Evolutionary conservation across 2,329 filamentous ascomycete genomes (phyloP).

Genomic region (Rutstroemia sp.): DNA sequence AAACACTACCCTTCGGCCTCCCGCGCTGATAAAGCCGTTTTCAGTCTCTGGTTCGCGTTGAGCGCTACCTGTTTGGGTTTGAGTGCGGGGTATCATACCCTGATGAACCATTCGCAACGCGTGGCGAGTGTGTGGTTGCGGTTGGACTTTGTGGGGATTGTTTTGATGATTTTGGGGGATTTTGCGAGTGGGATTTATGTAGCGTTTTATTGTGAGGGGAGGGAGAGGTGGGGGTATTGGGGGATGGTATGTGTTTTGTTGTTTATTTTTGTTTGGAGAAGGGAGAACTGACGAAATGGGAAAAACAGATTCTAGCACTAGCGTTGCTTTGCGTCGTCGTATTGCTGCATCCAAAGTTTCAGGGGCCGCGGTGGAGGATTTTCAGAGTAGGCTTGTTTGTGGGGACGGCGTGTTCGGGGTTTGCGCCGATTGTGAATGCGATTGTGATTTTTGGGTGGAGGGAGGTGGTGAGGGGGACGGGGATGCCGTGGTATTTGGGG

Average conservation of each 20-base stretch:
- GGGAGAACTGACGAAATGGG: not conserved
- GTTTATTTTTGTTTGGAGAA: not conserved
- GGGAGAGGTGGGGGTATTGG: slow-evolving; percentile 1
- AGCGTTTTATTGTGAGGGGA: slow-evolving; percentile 7
- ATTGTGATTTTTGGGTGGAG: slow-evolving; percentile 6
- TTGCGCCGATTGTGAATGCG: slow-evolving; percentile 5
- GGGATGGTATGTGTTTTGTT: slow-evolving; percentile 1
- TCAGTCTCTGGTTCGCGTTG: not conserved
- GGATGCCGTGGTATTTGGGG: slow-evolving; percentile 15
- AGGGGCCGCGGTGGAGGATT: not conserved
- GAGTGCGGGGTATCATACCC: slow-evolving; percentile 1
- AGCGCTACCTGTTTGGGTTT: not conserved
- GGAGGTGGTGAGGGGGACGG: slow-evolving; percentile 4
- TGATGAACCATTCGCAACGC: slow-evolving; percentile 5
- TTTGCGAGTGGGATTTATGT: slow-evolving; percentile 2
- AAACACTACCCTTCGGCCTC: not conserved
- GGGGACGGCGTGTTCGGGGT: not conserved
- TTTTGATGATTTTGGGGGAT: slow-evolving; percentile 4
- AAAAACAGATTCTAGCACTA: not conserved
- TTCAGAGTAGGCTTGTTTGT: slow-evolving; percentile 3
- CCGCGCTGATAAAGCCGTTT: not conserved
- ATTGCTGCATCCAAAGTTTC: slow-evolving; percentile 3
- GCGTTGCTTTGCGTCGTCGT: not conserved
- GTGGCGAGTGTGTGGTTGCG: not conserved
- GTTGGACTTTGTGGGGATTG: slow-evolving; percentile 8